Percentiles rank a stretch among this genome's conserved stretches.
Conservation (phyloP, 1,139 yeast genomes). For the Debaryomyces fabryi region DNA sequence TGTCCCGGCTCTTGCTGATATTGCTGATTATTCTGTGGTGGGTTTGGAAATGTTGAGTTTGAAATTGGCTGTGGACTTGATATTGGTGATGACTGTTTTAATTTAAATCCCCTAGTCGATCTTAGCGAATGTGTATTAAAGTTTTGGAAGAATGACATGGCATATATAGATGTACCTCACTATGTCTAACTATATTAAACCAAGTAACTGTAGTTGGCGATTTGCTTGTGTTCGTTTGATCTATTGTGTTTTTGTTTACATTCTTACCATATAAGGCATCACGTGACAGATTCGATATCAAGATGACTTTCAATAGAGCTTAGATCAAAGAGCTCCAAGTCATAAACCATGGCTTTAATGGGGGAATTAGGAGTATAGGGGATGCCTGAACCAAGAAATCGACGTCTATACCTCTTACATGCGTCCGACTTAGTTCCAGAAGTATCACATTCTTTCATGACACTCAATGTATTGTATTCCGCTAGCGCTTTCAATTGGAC, state of each 20-base stretch:
- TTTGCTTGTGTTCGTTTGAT: constrained; percentile 6
- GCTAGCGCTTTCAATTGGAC: constrained; percentile 2
- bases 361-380: background rate
- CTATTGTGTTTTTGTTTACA: constrained; percentile 9
- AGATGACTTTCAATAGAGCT: constrained; percentile 1
- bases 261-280: constrained; percentile 2
- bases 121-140: constrained; percentile 58
- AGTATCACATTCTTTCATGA: constrained; percentile 11
- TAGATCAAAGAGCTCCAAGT: constrained; percentile 3
- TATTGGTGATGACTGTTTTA: constrained; percentile 44
- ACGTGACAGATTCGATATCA: constrained; percentile 1
- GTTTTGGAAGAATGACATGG: constrained; percentile 58
- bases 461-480: constrained; percentile 7
- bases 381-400: background rate
- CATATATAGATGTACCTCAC: constrained; percentile 1
- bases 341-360: constrained; percentile 6
- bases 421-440: constrained; percentile 3
- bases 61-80: constrained; percentile 45
- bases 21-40: constrained; percentile 25
- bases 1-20: constrained; percentile 24
- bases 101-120: constrained; percentile 57
- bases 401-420: constrained; percentile 1
- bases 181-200: background rate
- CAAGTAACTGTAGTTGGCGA: background rate
- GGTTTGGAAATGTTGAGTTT: constrained; percentile 35